Percentiles rank a stretch among this genome's conserved stretches.
These are phyloP conservation scores for Biscutella laevigata DNA, from an alignment of 441 rosid genomes.

Conservation along the genomic window DNA sequence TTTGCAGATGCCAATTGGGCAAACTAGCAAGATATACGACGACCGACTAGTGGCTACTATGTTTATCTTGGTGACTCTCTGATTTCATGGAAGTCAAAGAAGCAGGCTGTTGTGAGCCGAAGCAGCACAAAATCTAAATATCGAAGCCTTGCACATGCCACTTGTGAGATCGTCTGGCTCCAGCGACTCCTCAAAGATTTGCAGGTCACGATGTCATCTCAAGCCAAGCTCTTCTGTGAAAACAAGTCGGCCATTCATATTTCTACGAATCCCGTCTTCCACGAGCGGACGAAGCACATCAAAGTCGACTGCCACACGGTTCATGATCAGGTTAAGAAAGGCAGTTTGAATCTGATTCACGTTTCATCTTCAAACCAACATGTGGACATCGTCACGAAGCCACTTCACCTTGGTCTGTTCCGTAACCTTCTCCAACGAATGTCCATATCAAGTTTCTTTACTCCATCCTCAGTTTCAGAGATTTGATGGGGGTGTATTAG, in stretches of 20 bases:
- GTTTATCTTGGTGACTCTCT: neutral
- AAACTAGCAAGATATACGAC: no score
- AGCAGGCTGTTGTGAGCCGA: neutral
- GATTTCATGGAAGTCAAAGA: neutral
- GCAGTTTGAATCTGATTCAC: no score
- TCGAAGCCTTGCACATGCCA: neutral
- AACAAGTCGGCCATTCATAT: neutral
- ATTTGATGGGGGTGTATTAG: no score
- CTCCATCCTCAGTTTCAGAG: no score
- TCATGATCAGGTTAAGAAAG: no score
- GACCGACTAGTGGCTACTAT: neutral
- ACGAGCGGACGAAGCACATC: neutral
- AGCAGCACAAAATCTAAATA: neutral
- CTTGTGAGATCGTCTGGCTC: neutral
- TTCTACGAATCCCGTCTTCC: rapidly evolving
- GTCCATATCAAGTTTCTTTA: no score
- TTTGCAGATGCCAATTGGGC: no score
- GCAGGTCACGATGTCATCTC: neutral
- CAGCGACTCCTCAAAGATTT: neutral
- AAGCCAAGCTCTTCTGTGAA: neutral
- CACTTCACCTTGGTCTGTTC: no score
- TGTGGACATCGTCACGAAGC: no score
- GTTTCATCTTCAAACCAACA: no score
- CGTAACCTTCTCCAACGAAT: no score
- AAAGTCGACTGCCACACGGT: no score